A percentile compares a stretch with the other conserved stretches of the same genome.
phyloP scores from a whole-genome alignment of 306 rosid species.

The Gleditsia sinensis region DNA sequence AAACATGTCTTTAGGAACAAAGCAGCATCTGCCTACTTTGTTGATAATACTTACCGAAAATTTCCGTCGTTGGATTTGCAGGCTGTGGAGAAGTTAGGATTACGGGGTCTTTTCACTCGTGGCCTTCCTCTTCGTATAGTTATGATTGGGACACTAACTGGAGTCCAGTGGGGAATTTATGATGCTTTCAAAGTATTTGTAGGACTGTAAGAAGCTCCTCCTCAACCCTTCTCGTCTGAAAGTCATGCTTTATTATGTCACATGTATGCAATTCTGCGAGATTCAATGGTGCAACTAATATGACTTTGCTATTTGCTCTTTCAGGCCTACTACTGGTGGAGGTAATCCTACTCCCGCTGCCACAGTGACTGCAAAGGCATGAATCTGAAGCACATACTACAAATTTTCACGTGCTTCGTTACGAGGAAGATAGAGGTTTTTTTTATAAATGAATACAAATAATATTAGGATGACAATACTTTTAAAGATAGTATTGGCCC shows the following conservation, averaged over 20 bases:
- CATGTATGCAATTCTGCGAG: not conserved
- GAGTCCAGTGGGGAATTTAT: constrained; percentile 50
- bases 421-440: not conserved
- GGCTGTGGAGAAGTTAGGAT: constrained; percentile 51
- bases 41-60: not conserved
- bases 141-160: constrained; percentile 58
- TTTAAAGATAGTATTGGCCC: not conserved
- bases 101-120: constrained; percentile 50
- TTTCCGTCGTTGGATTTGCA: constrained; percentile 9
- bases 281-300: not conserved
- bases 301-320: not conserved
- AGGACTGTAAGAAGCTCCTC: constrained; percentile 46
- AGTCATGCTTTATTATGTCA: too few species aligned
- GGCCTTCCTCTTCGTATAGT: constrained; percentile 56
- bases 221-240: not conserved
- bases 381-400: constrained; percentile 7
- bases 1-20: not conserved
- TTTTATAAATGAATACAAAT: too few species aligned
- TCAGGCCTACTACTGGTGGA: constrained; percentile 56
- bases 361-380: constrained; percentile 12
- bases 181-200: constrained; percentile 51
- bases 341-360: constrained; percentile 1
- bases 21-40: not conserved
- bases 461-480: not conserved
- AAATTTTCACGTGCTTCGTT: not conserved